Base-by-base conservation (phyloP, 1,284 basidiomycete species). In the Marasmius sp. region DNA sequence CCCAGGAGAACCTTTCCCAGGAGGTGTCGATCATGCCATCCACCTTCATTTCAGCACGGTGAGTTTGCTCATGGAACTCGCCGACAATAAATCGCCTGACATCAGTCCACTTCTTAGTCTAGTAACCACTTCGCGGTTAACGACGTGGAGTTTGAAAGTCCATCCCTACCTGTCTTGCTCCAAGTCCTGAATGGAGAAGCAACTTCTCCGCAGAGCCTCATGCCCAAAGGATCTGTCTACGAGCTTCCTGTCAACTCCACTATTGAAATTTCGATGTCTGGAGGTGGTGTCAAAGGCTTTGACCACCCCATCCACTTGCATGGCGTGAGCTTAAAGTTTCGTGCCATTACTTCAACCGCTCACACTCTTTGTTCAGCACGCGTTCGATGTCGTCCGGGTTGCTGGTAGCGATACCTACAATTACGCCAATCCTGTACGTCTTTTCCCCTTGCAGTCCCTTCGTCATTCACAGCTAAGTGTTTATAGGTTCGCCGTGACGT, bases 341-440 rank as follows among this genome's bases (percentile, higher is more conserved):
- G 22, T 36, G 20, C 27, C 8, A 37, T 14, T 20, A 22, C 22
- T 34, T n/a, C 43, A 20, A 12, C 27, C 7, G 6, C 22, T 27
- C 27, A 58, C 20, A 56, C 14, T 22, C 22, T 18, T 45, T 16
- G 37, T 37, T 14, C 48, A 66, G 68, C 64, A 63, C 51, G 45
- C 50, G 7, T 65, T 65, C 51, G 54, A 63, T 57, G 59, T 63
- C n/a, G 52, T 65, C 10, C 58, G 62, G 6, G 53, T 43, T 20
- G 62, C 64, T 3, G 64, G 62, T 2, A 54, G 47, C 7, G 53
- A 54, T 6, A 49, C 2, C 1, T 63, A 63, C 43, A 63, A 65
- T 55, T 63, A 68, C 41, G 67, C 58, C 9, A 71, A 71, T 58
- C 71, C 71, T 38, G 62, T 65, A 27, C 27, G 27, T 27, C 27